phyloP scores from a whole-genome alignment of 2,329 filamentous ascomycete species.

The Colletotrichum scovillei region DNA sequence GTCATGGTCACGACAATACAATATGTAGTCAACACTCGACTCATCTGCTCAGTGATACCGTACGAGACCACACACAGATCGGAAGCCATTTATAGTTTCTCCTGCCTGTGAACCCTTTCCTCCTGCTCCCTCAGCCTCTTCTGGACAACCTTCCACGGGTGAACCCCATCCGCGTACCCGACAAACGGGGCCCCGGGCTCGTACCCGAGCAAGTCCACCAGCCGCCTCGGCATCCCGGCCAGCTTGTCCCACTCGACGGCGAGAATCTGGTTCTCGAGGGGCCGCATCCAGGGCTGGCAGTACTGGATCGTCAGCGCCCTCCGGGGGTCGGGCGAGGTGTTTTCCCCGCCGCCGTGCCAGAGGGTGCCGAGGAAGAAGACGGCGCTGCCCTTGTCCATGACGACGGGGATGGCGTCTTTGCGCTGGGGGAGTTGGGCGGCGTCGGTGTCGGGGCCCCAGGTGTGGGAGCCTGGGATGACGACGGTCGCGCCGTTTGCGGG shows the following conservation, averaged over 20 bases:
- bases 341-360: constrained; percentile 52
- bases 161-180: constrained; percentile 39
- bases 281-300: constrained; percentile 53
- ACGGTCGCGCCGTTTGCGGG: constrained; percentile 48
- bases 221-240: constrained; percentile 36
- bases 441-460: constrained; percentile 43
- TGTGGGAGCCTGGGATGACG: constrained; percentile 49
- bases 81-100: not conserved
- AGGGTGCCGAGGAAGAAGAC: constrained; percentile 49
- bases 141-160: constrained; percentile 36
- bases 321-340: constrained; percentile 43
- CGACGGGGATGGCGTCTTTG: constrained; percentile 45
- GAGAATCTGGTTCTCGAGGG: constrained; percentile 50
- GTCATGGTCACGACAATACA: not conserved
- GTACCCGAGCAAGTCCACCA: constrained; percentile 42
- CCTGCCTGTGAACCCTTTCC: not conserved
- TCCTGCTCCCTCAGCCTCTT: constrained; percentile 32
- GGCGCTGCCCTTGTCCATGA: constrained; percentile 50
- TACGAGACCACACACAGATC: not conserved
- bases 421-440: constrained; percentile 33
- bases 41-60: not conserved
- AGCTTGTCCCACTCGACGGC: constrained; percentile 45
- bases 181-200: constrained; percentile 39
- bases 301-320: constrained; percentile 52
- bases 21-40: not conserved